Evolutionary conservation across 2,329 filamentous ascomycete genomes (phyloP).

Genomic region (Penicillium sp.): DNA sequence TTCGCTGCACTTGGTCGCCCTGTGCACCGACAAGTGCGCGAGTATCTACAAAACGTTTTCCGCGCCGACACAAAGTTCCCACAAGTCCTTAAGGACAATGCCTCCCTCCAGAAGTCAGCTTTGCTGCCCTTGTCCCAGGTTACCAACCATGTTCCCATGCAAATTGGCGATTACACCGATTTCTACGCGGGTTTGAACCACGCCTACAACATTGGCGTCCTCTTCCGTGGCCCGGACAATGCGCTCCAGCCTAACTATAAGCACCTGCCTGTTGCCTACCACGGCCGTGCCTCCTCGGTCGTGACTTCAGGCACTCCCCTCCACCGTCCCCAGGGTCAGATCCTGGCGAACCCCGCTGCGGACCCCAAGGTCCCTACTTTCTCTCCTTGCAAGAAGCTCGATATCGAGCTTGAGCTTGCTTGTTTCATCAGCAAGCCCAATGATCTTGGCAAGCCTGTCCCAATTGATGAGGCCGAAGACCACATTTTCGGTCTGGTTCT

Average conservation of each 20-base stretch:
- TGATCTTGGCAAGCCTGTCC: conserved; percentile 62
- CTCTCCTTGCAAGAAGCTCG: conserved; percentile 64
- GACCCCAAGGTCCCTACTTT: conserved; percentile 64
- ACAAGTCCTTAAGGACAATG: conserved; percentile 63
- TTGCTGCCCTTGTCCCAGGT: conserved; percentile 61
- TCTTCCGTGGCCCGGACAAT: conserved; percentile 71
- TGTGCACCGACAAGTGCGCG: conserved; percentile 67
- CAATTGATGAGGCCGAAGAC: conserved; percentile 64
- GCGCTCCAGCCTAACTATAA: conserved; percentile 80
- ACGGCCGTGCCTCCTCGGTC: conserved; percentile 73
- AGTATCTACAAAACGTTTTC: conserved; percentile 68
- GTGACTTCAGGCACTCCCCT: conserved; percentile 73
- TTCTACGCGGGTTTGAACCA: conserved; percentile 82
- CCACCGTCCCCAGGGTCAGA: conserved; percentile 72
- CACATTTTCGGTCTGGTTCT: conserved; percentile 77
- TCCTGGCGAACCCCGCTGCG: conserved; percentile 63
- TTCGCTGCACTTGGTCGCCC: conserved; percentile 72
- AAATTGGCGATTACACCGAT: conserved; percentile 80
- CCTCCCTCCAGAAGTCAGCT: conserved; percentile 55
- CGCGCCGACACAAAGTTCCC: conserved; percentile 59
- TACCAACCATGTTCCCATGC: conserved; percentile 70
- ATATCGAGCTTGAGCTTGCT: conserved; percentile 79
- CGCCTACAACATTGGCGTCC: conserved; percentile 68
- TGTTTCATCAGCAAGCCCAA: conserved; percentile 70
- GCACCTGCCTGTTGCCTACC: conserved; percentile 78